Base-by-base conservation (phyloP, 352 stramenopile genomes). In the Thraustochytrium sp. region DNA sequence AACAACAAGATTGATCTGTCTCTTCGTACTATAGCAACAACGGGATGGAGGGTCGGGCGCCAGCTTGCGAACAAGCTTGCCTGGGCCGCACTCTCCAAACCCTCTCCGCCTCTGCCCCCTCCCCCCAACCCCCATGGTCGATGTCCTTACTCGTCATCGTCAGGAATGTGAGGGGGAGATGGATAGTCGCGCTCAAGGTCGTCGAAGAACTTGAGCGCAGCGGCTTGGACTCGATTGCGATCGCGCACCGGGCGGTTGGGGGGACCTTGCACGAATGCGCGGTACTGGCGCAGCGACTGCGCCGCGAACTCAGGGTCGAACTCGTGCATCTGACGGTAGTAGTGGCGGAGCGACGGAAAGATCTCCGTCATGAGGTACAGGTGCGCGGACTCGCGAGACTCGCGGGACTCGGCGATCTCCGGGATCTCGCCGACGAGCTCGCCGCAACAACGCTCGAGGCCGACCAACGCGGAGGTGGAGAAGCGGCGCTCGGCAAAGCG, bases 351-450 rank as follows among this genome's bases (percentile, higher is more conserved):
- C 55, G 90, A 93, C n/a, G 92, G 92, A 75, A 96, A 96, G 29
- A 94, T 62, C 61, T 87, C 90, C 87, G 93, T 93, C 55, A 94
- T 88, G 64, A 95, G 88, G 78, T 91, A 86, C 82, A 95, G 90
- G 86, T 80, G 42, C 40, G 68, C 68, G 42, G 26, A 62, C 48
- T 80, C 44, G 29, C 68, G 68, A 3, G 48, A 80, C 42, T 80
- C 68, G 3, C 29, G 9, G 8, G 68, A 65, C 72, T 96, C 92
- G 5, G 95, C 86, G 51, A 95, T 90, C 38, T 93, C 86, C 31
- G 94, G 89, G 88, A 96, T 96, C 84, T 92, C 90, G 56, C 90
- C 89, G 49, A 96, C 88, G 63, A 91, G 93, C 62, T 96, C 92
- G n/a, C 92, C 92, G 18, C 90, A 90, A 74, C 91, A 95, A 2